Conservation (phyloP, 768 basidiomycete genomes). For the Phanerodontia chrysosporium region DNA sequence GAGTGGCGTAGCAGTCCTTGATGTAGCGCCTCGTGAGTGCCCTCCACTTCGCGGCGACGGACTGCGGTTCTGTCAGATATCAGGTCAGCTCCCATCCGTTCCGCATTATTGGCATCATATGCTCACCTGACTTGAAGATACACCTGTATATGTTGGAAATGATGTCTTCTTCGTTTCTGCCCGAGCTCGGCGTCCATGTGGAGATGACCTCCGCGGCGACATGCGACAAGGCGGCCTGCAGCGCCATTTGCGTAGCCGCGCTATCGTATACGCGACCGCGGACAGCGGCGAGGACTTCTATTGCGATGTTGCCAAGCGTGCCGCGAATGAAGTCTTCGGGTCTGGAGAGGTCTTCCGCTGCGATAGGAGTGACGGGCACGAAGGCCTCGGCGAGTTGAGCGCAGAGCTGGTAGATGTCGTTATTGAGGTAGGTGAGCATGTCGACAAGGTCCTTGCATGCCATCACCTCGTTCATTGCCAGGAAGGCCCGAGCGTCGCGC, state of each 20-base stretch:
- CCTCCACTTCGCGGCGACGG: not conserved
- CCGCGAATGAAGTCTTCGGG: not conserved
- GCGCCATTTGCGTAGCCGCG: not conserved
- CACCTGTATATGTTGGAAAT: not conserved
- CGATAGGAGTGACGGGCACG: constrained; percentile 18
- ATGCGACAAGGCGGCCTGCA: not conserved
- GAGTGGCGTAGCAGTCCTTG: not conserved
- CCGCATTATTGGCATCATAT: not conserved
- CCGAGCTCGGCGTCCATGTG: not conserved
- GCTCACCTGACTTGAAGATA: not conserved
- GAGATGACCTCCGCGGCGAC: not conserved
- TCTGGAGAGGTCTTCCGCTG: not conserved
- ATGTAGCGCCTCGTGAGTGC: not conserved
- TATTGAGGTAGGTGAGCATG: constrained; percentile 42
- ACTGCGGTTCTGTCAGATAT: not conserved
- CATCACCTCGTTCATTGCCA: constrained; percentile 37
- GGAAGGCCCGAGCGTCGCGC: constrained; percentile 41
- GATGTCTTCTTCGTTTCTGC: not conserved
- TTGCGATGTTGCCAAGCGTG: not conserved
- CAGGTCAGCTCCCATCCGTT: not conserved
- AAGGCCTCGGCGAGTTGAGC: constrained; percentile 42
- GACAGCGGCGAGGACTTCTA: not conserved
- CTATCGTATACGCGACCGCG: not conserved
- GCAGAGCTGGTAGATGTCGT: constrained; percentile 44
- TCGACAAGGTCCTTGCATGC: constrained; percentile 42